Evolutionary conservation across 805 yeast species (phyloP).

Genomic region (Lipomyces orientalis): DNA sequence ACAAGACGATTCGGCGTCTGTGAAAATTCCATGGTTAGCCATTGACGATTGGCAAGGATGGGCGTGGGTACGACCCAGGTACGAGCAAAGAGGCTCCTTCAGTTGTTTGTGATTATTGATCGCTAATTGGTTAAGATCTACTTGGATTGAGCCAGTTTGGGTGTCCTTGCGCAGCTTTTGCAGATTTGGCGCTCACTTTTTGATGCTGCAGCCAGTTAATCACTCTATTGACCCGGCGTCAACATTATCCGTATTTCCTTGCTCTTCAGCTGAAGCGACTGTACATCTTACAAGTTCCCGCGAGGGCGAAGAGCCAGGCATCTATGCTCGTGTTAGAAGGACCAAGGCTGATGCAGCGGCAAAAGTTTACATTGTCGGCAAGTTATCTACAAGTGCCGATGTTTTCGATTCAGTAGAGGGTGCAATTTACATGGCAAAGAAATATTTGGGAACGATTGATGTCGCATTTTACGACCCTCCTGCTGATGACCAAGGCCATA

Average conservation of each 20-base stretch:
- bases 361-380: constrained; percentile 11
- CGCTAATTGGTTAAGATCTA: constrained; percentile 3
- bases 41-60: constrained; percentile 14
- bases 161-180: background rate
- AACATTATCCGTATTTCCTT: constrained; percentile 12
- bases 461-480: background rate
- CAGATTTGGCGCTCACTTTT: constrained; percentile 2
- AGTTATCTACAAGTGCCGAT: constrained; percentile 2
- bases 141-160: constrained; percentile 15
- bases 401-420: constrained; percentile 8
- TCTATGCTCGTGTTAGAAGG: constrained; percentile 14
- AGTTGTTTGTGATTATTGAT: background rate
- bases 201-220: constrained; percentile 8
- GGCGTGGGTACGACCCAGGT: constrained; percentile 10
- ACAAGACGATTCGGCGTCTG: background rate
- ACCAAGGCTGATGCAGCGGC: constrained; percentile 4
- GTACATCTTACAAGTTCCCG: constrained; percentile 5
- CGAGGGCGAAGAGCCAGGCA: constrained; percentile 7
- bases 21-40: constrained; percentile 8
- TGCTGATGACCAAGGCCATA: background rate
- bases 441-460: background rate
- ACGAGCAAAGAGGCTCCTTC: no score
- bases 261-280: constrained; percentile 11
- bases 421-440: constrained; percentile 13
- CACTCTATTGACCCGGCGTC: constrained; percentile 8